Evolutionary conservation across 805 yeast genomes (phyloP).

Genomic region (Candida ovalis): DNA sequence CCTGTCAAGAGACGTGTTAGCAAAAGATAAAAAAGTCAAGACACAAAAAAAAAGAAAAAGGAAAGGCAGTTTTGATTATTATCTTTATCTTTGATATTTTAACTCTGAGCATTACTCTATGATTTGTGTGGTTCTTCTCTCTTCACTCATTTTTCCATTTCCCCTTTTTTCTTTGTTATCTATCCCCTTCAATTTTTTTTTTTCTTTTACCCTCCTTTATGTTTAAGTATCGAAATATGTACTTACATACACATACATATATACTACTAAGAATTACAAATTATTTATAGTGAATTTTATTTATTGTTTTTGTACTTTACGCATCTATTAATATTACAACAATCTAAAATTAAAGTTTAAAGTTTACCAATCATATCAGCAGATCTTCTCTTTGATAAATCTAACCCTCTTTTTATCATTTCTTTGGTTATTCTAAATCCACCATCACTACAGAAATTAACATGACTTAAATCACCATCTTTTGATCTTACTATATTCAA

Average conservation of each 20-base stretch:
- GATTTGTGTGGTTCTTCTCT: too few relatives aligned
- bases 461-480: slow-evolving; percentile 35
- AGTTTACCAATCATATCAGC: slow-evolving; percentile 25
- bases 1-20: slow-evolving; percentile 38
- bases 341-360: too few relatives aligned
- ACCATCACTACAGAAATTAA: slow-evolving; percentile 47
- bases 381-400: slow-evolving; percentile 46
- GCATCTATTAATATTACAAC: not conserved
- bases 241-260: not conserved
- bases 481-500: slow-evolving; percentile 40
- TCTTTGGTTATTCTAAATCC: slow-evolving; percentile 46
- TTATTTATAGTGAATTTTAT: not conserved
- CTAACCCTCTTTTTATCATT: slow-evolving; percentile 43
- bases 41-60: too few relatives aligned
- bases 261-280: too few relatives aligned
- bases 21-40: slow-evolving; percentile 28
- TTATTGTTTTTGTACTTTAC: not conserved
- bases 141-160: too few relatives aligned
- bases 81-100: too few relatives aligned
- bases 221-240: too few relatives aligned
- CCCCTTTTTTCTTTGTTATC: too few relatives aligned
- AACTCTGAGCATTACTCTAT: too few relatives aligned
- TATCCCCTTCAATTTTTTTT: too few relatives aligned
- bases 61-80: too few relatives aligned
- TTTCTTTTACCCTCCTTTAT: too few relatives aligned